Evolutionary conservation across 1,284 basidiomycete species (phyloP), one percentile per base, ranked within the genome.

Genomic region (Boletellus sp.): DNA sequence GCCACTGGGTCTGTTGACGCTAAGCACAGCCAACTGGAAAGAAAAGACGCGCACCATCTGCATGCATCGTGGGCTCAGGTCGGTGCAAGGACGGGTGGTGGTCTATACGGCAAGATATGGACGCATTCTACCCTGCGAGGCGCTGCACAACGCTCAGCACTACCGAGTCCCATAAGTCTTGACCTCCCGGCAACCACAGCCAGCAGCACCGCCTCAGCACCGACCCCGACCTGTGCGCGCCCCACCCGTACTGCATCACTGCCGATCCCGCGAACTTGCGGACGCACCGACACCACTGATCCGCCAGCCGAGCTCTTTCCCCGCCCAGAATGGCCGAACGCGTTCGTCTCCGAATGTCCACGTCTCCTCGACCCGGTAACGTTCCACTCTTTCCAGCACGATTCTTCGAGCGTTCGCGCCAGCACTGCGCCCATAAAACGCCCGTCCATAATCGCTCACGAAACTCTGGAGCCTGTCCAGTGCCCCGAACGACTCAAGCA

Each of bases 291-390:
- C 62, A 49, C 57, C 51, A 34, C 67, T 74, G 56, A 97, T 84
- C 69, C 84, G 78, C 95, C 94, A 99, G 14, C 73, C 74, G 25
- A 99, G 71, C 53, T 78, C 71, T 67, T 84, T 88, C 19, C 94
- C 95, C 3, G 90, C 85, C 89, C 90, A 93, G 72, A 99, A 99
- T 3, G 95, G 91, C 20, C 91, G 79, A 1, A 97, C 82, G 47
- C 73, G 77, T 17, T 81, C 73, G 20, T 76, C 75, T 20, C 73
- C 76, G 25, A 74, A 57, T 33, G 64, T 62, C 61, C 82, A 85
- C 23, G 67, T 65, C 30, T 76, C 73, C 42, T 79, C 73, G 1
- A 88, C 73, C 8, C 76, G 67, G 43, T 69, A 73, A n/a, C 64
- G 63, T 26, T 62, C 63, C 45, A 71, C 69, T 52, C 63, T 61